Base-by-base conservation (phyloP, 2,329 filamentous ascomycete species). In the Fusarium sp. region DNA sequence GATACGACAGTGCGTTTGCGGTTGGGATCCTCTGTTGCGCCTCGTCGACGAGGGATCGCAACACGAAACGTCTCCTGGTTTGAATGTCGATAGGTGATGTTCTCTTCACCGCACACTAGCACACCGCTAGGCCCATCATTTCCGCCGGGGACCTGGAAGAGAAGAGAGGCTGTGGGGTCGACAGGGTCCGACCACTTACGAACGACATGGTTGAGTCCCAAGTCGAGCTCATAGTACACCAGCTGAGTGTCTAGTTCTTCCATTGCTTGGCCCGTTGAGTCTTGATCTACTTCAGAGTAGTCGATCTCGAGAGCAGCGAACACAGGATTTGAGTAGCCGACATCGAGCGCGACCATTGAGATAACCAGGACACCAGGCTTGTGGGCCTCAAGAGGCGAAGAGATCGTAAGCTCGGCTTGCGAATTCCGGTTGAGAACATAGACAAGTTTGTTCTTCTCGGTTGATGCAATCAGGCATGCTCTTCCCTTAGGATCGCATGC, bases 391-490 rank as follows among this genome's bases (percentile, higher is more conserved):
- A 99, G 84, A 1, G 95, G 95, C 13, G 95, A 99, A 6, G 95
- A 99, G 46, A 99, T 99, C 36, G 93, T 96, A 70, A 99, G 86
- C 75, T 97, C 92, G 15, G 93, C 93, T 77, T 98, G 92, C 4
- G 93, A 86, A 78, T 97, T 96, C 65, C 96, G 89, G 77, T 98
- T 98, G 67, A 99, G 83, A 71, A 99, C 94, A 78, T 99, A 99
- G 67, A 99, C 95, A 53, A 99, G 89, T 80, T 99, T 99, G 80
- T 98, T 99, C 84, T 99, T 99, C 79, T 99, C 96, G 51, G 94
- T 84, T 6, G 93, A 94, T 9, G 95, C 93, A 60, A 98, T 91
- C 73, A 99, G 84, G 73, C 94, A 97, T 51, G 96, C 96, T 79
- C 95, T 88, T 52, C 95, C 95, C 77, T 97, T 97, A 25, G 95